Evolutionary conservation across 352 stramenopile genomes (phyloP).

Genomic region (Stephanocyclus meneghinianus): DNA sequence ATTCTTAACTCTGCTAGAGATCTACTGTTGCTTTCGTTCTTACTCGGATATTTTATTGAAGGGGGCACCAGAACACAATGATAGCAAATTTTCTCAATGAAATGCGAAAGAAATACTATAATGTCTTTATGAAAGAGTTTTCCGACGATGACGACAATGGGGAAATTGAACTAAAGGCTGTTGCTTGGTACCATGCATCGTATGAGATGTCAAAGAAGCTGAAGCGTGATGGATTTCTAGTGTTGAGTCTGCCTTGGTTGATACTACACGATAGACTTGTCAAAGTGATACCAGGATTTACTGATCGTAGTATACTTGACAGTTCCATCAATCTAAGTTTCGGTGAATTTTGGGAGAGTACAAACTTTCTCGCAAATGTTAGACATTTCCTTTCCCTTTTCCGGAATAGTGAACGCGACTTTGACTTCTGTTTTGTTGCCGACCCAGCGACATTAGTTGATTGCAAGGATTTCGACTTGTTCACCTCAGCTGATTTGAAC

Average conservation of each 20-base stretch:
- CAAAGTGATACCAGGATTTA: not conserved
- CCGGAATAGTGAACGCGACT: too few species aligned
- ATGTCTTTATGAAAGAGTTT: not conserved
- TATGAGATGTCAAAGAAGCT: not conserved
- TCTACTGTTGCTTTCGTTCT: too few species aligned
- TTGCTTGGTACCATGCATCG: not conserved
- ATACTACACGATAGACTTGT: slow-evolving; percentile 1
- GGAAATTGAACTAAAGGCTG: not conserved
- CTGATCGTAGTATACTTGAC: not conserved
- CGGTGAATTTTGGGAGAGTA: not conserved
- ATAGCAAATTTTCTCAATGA: not conserved
- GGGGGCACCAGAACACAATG: slow-evolving; percentile 8
- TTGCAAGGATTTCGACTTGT: too few species aligned
- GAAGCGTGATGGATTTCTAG: not conserved
- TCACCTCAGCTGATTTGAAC: too few species aligned
- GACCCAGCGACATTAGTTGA: too few species aligned
- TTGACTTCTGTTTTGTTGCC: too few species aligned
- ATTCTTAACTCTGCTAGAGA: too few species aligned
- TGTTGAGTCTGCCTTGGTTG: slow-evolving; percentile 3
- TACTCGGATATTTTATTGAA: not conserved
- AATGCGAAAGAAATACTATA: not conserved
- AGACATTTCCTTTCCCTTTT: too few species aligned
- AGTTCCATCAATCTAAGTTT: not conserved
- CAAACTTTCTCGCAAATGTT: too few species aligned
- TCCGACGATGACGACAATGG: not conserved